These are phyloP conservation scores for Neospora caninum DNA, from an alignment of 169 alveolate genomes.

Conservation along the genomic window DNA sequence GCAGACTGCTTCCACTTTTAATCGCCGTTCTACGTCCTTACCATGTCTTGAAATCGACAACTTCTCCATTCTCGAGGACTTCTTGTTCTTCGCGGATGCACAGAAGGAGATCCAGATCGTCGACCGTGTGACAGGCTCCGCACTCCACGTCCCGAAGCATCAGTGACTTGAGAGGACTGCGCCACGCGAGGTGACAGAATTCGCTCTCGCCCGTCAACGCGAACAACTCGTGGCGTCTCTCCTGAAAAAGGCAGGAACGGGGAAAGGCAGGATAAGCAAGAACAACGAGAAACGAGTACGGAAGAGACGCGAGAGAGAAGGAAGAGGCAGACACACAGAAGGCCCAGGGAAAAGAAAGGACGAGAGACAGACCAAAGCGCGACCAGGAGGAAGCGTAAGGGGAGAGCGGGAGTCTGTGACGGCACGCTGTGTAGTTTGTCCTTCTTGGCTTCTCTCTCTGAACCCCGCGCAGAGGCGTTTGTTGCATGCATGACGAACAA, in stretches of 20 bases:
- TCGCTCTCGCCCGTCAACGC: slow-evolving; percentile 45
- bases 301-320: neutral
- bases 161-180: slow-evolving; percentile 30
- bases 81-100: neutral
- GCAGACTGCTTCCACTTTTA: too few relatives aligned
- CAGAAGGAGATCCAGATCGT: slow-evolving; percentile 4
- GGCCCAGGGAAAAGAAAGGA: neutral
- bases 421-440: too few relatives aligned
- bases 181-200: slow-evolving; percentile 1
- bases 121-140: neutral
- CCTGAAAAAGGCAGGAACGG: slow-evolving; percentile 8
- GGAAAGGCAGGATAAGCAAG: neutral
- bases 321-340: neutral
- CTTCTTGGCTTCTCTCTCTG: too few relatives aligned
- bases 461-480: too few relatives aligned
- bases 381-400: too few relatives aligned
- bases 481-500: too few relatives aligned
- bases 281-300: neutral
- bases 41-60: slow-evolving; percentile 31
- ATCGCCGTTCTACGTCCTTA: neutral
- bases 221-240: slow-evolving; percentile 46
- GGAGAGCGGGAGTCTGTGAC: too few relatives aligned
- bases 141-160: slow-evolving; percentile 10
- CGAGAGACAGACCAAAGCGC: neutral
- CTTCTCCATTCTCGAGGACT: slow-evolving; percentile 13